Evolutionary conservation across 2,329 filamentous ascomycete species (phyloP).

Genomic region (Colletotrichum tamarilloi): DNA sequence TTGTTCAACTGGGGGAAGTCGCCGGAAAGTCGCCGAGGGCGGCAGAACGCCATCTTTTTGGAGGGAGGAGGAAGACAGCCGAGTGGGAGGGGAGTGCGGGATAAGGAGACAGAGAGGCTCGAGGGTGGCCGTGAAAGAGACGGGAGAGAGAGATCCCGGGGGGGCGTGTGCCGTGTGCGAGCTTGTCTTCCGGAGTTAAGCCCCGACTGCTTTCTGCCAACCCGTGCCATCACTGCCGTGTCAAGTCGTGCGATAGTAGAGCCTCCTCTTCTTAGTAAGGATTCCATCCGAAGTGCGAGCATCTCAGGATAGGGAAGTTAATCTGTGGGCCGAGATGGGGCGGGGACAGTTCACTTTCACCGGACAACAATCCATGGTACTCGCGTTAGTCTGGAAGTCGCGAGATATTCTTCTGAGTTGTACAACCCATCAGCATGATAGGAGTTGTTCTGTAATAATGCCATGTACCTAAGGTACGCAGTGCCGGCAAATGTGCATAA

Average conservation of each 20-base stretch:
- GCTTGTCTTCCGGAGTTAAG: conserved; percentile 17
- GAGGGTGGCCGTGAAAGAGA: too few species aligned
- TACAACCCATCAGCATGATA: background rate
- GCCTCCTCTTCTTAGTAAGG: background rate
- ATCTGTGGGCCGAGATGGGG: background rate
- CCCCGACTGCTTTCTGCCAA: background rate
- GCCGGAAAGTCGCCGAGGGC: conserved; percentile 18
- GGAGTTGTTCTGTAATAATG: background rate
- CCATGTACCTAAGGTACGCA: background rate
- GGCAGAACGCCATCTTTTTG: background rate
- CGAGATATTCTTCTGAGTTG: background rate
- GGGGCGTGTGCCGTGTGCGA: background rate
- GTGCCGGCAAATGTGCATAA: background rate
- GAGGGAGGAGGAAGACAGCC: background rate
- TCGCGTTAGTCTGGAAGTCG: background rate
- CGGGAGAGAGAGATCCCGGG: background rate
- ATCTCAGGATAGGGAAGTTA: background rate
- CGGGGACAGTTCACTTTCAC: background rate
- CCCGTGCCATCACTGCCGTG: background rate
- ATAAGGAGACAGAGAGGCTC: background rate
- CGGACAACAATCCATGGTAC: background rate
- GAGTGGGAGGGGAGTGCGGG: background rate
- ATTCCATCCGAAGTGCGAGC: background rate
- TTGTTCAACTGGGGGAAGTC: conserved; percentile 4
- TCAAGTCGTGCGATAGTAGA: background rate